Percentiles rank a stretch among this genome's conserved stretches.
These are phyloP conservation scores for Boletus vinaceobasis DNA, from an alignment of 768 basidiomycete species.

Conservation along the genomic window DNA sequence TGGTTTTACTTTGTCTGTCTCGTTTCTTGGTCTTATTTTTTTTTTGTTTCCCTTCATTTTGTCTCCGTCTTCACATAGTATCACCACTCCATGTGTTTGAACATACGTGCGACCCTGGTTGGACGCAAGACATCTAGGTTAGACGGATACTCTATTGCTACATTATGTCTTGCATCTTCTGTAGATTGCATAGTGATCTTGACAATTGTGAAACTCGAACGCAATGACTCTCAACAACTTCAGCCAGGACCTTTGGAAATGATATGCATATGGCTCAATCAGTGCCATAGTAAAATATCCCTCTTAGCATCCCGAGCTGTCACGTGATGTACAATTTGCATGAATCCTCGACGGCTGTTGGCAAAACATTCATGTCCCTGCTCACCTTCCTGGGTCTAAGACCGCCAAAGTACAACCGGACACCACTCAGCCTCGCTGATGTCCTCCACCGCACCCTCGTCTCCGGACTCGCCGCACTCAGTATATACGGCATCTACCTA, in stretches of 20 bases:
- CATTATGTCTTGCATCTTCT: slow-evolving; percentile 2
- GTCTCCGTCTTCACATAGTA: neutral
- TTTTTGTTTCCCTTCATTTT: neutral
- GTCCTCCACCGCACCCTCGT: slow-evolving; percentile 31
- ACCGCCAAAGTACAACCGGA: slow-evolving; percentile 21
- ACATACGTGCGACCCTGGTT: neutral
- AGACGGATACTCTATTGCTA: slow-evolving; percentile 20
- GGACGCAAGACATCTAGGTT: neutral
- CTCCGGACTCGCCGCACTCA: slow-evolving; percentile 27
- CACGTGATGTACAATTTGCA: slow-evolving; percentile 1
- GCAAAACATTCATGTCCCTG: slow-evolving; percentile 21
- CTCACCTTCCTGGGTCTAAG: slow-evolving; percentile 27
- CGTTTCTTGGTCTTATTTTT: neutral
- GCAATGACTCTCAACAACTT: too few relatives aligned
- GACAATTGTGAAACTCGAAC: too few relatives aligned
- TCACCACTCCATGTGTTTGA: slow-evolving; percentile 2
- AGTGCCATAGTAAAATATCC: too few relatives aligned
- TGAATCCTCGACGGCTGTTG: neutral
- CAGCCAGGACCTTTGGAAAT: too few relatives aligned
- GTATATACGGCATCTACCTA: slow-evolving; percentile 30
- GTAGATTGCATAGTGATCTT: neutral
- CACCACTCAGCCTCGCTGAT: slow-evolving; percentile 26
- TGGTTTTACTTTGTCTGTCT: neutral
- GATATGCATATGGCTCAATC: too few relatives aligned
- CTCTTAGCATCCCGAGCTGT: too few relatives aligned